These are phyloP conservation scores for Kodamaea restingae DNA, from an alignment of 805 yeast genomes.

Conservation along the genomic window DNA sequence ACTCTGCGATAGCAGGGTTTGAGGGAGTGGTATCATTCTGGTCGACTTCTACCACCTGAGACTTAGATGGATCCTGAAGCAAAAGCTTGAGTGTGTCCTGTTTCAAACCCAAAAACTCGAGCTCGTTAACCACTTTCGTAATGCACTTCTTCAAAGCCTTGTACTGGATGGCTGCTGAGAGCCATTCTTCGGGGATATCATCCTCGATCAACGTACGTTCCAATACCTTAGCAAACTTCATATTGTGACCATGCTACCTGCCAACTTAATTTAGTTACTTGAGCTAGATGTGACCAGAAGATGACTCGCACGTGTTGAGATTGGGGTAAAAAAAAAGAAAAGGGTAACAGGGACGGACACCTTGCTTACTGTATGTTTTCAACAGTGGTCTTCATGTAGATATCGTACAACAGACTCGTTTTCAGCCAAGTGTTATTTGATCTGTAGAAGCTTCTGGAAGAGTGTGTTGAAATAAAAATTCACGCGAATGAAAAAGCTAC, in stretches of 20 bases:
- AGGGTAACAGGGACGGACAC: background rate
- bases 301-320: constrained; percentile 1
- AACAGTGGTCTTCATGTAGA: too few relatives aligned
- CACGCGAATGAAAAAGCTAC: background rate
- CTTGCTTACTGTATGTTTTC: too few relatives aligned
- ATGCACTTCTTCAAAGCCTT: constrained; percentile 67
- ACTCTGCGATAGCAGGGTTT: constrained; percentile 42
- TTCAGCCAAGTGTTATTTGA: too few relatives aligned
- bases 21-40: constrained; percentile 30
- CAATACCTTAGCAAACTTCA: constrained; percentile 75
- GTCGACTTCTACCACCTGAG: constrained; percentile 29
- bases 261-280: background rate
- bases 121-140: constrained; percentile 59
- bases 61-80: constrained; percentile 24
- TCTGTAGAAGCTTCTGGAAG: background rate
- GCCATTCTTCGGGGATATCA: constrained; percentile 65
- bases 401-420: too few relatives aligned
- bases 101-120: constrained; percentile 54
- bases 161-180: constrained; percentile 64
- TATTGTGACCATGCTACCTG: constrained; percentile 17
- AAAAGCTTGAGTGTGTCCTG: constrained; percentile 40
- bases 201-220: constrained; percentile 60
- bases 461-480: too few relatives aligned
- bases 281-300: background rate
- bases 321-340: background rate